phyloP scores from a whole-genome alignment of 2,329 filamentous ascomycete species.

The Trichophyton simii region DNA sequence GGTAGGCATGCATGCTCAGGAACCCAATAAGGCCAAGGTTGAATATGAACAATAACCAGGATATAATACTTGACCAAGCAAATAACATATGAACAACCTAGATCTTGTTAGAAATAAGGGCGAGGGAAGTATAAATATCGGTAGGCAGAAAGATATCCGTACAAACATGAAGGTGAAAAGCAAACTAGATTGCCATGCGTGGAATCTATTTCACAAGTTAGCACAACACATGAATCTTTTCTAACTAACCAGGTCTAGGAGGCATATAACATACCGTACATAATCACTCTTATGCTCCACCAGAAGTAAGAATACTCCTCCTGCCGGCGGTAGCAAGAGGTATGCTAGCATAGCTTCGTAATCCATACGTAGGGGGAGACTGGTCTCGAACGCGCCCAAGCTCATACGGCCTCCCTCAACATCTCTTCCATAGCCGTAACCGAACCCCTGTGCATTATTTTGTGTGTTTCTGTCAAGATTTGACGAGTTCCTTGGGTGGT shows the following conservation, averaged over 20 bases:
- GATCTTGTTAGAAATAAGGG: slow-evolving; percentile 18
- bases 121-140: neutral
- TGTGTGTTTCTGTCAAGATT: slow-evolving; percentile 19
- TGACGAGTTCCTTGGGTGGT: slow-evolving; percentile 9
- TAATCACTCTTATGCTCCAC: slow-evolving; percentile 94
- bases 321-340: slow-evolving; percentile 68
- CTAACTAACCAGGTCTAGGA: neutral
- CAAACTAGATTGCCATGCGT: slow-evolving; percentile 87
- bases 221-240: neutral
- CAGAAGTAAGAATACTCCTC: slow-evolving; percentile 70
- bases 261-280: slow-evolving; percentile 52
- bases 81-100: slow-evolving; percentile 75
- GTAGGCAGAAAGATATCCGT: slow-evolving; percentile 14
- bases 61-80: slow-evolving; percentile 70
- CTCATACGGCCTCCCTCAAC: slow-evolving; percentile 47
- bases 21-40: slow-evolving; percentile 67
- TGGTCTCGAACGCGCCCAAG: slow-evolving; percentile 73
- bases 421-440: slow-evolving; percentile 21
- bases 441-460: slow-evolving; percentile 12
- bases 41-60: slow-evolving; percentile 65
- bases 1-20: slow-evolving; percentile 66
- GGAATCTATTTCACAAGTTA: slow-evolving; percentile 49
- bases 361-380: slow-evolving; percentile 71
- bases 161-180: slow-evolving; percentile 60
- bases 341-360: slow-evolving; percentile 89